Evolutionary conservation across 2,329 filamentous ascomycete species (phyloP).

Genomic region (Emericellopsis atlantica): DNA sequence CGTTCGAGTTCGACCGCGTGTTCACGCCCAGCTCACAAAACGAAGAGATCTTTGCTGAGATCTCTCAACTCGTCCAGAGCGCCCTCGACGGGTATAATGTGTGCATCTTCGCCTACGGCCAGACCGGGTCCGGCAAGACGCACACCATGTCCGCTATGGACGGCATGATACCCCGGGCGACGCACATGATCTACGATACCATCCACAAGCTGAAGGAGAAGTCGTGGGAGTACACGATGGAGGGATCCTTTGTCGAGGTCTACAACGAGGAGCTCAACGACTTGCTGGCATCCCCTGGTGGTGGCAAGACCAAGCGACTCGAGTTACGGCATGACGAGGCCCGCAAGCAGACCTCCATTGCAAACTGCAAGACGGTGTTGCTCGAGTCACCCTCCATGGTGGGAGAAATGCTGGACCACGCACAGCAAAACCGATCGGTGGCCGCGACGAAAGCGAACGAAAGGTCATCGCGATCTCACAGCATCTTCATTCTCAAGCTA

Average conservation of each 20-base stretch:
- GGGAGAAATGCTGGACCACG: conserved; percentile 65
- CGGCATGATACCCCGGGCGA: conserved; percentile 91
- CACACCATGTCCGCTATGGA: conserved; percentile 86
- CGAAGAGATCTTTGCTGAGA: conserved; percentile 83
- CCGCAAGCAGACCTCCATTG: conserved; percentile 70
- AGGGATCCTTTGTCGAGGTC: conserved; percentile 91
- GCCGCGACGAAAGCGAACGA: conserved; percentile 97
- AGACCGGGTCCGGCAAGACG: conserved; percentile 95
- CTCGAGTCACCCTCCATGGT: conserved; percentile 73
- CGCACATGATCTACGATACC: conserved; percentile 85
- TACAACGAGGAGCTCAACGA: conserved; percentile 98
- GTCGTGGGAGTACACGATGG: conserved; percentile 89
- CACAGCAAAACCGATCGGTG: conserved; percentile 77
- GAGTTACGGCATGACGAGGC: conserved; percentile 79
- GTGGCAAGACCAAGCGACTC: conserved; percentile 66
- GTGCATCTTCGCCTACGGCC: conserved; percentile 97
- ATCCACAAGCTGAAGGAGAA: conserved; percentile 75
- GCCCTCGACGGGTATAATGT: conserved; percentile 97
- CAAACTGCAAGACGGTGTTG: conserved; percentile 64
- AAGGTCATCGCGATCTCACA: conserved; percentile 86
- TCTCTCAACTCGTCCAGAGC: conserved; percentile 91
- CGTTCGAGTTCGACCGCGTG: conserved; percentile 87
- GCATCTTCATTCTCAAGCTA: conserved; percentile 85
- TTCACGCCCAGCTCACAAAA: conserved; percentile 73
- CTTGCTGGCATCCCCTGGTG: conserved; percentile 50